These are phyloP conservation scores for Periconia digitata DNA, from an alignment of 2,329 filamentous ascomycete species.

Conservation along the genomic window DNA sequence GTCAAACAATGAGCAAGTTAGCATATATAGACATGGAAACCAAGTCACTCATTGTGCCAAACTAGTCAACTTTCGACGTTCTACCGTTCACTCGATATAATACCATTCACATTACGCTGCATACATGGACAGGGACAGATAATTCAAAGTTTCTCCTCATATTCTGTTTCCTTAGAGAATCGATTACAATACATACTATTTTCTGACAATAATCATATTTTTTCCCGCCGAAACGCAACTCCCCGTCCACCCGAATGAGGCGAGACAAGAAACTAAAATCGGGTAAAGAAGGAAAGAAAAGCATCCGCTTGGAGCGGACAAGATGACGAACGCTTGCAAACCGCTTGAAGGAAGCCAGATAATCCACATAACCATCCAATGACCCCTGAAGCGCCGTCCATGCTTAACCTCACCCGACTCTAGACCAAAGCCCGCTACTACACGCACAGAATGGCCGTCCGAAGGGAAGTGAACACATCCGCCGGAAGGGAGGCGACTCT, in stretches of 20 bases:
- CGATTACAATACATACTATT: slow-evolving; percentile 19
- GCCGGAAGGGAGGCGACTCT: slow-evolving; percentile 4
- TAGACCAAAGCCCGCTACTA: slow-evolving; percentile 30
- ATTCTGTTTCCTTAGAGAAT: too few relatives aligned
- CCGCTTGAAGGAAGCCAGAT: slow-evolving; percentile 1
- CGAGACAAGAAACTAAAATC: slow-evolving; percentile 3
- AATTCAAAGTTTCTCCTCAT: neutral
- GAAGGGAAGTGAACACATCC: slow-evolving; percentile 12
- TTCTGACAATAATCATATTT: slow-evolving; percentile 8
- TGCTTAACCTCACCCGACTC: neutral
- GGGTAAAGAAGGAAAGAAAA: neutral
- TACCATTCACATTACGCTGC: too few relatives aligned
- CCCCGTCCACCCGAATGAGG: neutral
- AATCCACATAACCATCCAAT: slow-evolving; percentile 1
- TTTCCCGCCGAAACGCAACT: neutral
- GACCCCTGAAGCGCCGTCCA: slow-evolving; percentile 2
- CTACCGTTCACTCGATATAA: too few relatives aligned
- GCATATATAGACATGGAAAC: too few relatives aligned
- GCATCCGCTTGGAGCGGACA: slow-evolving; percentile 1
- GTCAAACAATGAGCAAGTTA: too few relatives aligned
- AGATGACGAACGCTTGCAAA: slow-evolving; percentile 10
- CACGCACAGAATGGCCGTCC: slow-evolving; percentile 14
- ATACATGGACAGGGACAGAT: too few relatives aligned
- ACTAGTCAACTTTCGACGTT: too few relatives aligned
- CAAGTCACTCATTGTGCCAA: too few relatives aligned